Evolutionary conservation across 768 basidiomycete species (phyloP).

Genomic region (Psilocybe tampanensis): DNA sequence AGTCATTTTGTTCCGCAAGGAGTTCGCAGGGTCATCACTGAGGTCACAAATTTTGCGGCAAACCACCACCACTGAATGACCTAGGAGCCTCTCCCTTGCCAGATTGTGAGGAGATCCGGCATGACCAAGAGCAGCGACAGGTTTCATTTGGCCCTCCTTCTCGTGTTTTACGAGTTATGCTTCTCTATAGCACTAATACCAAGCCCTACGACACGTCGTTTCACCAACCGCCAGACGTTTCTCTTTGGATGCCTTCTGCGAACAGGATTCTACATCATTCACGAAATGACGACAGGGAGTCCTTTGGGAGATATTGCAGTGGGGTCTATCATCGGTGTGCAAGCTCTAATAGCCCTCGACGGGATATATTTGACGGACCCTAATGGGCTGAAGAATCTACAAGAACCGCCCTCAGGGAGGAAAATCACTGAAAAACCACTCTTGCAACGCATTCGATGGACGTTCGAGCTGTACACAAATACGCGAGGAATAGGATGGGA

Average conservation of each 20-base stretch:
- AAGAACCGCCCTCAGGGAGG: not conserved
- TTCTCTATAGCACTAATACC: not conserved
- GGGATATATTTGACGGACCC: conserved; percentile 7
- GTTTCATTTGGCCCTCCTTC: not conserved
- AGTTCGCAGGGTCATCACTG: too few relatives aligned
- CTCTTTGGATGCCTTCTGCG: not conserved
- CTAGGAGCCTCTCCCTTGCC: too few relatives aligned
- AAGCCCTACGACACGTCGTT: not conserved
- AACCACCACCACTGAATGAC: too few relatives aligned
- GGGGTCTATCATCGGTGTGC: not conserved
- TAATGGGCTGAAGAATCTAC: conserved; percentile 9
- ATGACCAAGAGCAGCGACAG: not conserved
- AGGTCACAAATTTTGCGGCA: too few relatives aligned
- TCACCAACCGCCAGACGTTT: not conserved
- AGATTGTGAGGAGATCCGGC: not conserved
- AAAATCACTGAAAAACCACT: not conserved
- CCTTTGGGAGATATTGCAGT: not conserved
- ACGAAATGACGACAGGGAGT: not conserved
- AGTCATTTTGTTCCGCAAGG: too few relatives aligned
- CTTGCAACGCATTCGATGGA: conserved; percentile 24
- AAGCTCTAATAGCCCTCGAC: not conserved
- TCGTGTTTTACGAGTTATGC: not conserved
- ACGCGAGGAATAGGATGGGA: conserved; percentile 38
- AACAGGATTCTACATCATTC: not conserved
- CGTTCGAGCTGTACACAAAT: conserved; percentile 29